Percentiles rank a stretch among this genome's conserved stretches.
phyloP scores from a whole-genome alignment of 495 filamentous ascomycete species.

The Penicilliopsis zonata region DNA sequence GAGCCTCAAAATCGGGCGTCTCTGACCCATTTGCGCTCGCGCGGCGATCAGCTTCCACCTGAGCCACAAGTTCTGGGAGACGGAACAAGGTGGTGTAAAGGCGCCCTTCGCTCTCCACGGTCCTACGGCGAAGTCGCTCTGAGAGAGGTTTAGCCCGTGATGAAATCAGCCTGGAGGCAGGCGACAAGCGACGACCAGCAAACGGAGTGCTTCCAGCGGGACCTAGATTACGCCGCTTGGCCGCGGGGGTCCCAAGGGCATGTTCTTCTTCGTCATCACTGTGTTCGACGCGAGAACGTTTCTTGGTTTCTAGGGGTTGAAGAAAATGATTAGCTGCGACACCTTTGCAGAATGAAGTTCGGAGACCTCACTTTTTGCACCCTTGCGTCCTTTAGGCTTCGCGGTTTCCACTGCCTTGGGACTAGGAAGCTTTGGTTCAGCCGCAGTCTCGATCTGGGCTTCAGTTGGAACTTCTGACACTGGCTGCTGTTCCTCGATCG shows the following conservation, averaged over 20 bases:
- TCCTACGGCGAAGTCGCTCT: conserved; percentile 18
- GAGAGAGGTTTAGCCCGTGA: conserved; percentile 13
- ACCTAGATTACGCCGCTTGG: conserved; percentile 15
- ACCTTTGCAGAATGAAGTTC: no score
- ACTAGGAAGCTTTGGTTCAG: no score
- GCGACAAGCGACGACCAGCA: conserved; percentile 4
- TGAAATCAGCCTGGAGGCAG: conserved; percentile 7
- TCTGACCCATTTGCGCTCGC: conserved; percentile 4
- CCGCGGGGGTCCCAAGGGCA: conserved; percentile 5
- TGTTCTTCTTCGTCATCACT: conserved; percentile 3
- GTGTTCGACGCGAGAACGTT: conserved; percentile 4
- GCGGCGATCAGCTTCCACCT: conserved; percentile 13
- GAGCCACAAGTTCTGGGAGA: conserved; percentile 20
- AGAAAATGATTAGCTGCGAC: no score
- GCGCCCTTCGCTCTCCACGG: conserved; percentile 15
- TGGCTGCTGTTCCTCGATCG: no score
- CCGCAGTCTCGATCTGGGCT: neutral
- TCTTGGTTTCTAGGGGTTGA: no score
- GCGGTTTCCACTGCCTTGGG: no score
- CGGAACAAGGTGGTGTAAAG: conserved; percentile 24
- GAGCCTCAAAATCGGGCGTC: no score
- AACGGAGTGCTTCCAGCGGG: conserved; percentile 11
- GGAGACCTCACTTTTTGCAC: no score
- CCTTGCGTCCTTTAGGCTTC: no score
- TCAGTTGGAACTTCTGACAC: neutral